These are phyloP conservation scores for Fusarium sp. DNA, from an alignment of 2,329 filamentous ascomycete genomes.

Conservation along the genomic window DNA sequence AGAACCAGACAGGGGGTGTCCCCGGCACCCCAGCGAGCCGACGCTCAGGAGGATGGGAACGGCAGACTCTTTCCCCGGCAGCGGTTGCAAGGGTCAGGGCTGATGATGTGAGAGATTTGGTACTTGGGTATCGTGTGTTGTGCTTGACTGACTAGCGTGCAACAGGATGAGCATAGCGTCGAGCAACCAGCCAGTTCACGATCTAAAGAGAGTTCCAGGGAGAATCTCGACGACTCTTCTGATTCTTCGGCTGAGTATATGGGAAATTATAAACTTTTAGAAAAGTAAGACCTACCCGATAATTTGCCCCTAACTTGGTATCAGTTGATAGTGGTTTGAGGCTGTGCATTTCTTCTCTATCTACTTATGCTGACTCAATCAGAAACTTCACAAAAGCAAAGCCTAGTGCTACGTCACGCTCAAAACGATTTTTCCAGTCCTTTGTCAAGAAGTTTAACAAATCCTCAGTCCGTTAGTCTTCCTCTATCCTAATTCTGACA, in stretches of 20 bases:
- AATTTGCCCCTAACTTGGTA: background rate
- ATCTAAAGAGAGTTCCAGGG: conserved; percentile 1
- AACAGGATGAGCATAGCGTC: conserved; percentile 27
- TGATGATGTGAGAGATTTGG: conserved; percentile 33
- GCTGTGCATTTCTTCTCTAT: background rate
- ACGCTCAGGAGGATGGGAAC: conserved; percentile 44
- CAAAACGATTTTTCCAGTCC: conserved; percentile 41
- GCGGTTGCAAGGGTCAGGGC: conserved; percentile 31
- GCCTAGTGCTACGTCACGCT: conserved; percentile 26
- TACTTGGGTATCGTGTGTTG: background rate
- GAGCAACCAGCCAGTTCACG: conserved; percentile 19
- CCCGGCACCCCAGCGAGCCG: conserved; percentile 41
- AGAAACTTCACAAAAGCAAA: background rate
- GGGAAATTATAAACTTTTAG: conserved; percentile 29
- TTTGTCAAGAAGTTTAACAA: conserved; percentile 42
- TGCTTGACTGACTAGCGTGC: conserved; percentile 18
- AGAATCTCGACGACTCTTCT: conserved; percentile 36
- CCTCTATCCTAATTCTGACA: background rate
- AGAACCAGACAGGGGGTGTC: conserved; percentile 32
- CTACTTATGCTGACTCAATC: conserved; percentile 23
- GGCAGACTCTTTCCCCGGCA: conserved; percentile 41
- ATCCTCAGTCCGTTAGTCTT: conserved; percentile 37
- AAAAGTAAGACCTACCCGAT: conserved; percentile 29
- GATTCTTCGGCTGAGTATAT: conserved; percentile 42
- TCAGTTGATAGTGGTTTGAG: too few species aligned